Conservation (phyloP, 1,284 basidiomycete species). For the Omphalotus olearius region DNA sequence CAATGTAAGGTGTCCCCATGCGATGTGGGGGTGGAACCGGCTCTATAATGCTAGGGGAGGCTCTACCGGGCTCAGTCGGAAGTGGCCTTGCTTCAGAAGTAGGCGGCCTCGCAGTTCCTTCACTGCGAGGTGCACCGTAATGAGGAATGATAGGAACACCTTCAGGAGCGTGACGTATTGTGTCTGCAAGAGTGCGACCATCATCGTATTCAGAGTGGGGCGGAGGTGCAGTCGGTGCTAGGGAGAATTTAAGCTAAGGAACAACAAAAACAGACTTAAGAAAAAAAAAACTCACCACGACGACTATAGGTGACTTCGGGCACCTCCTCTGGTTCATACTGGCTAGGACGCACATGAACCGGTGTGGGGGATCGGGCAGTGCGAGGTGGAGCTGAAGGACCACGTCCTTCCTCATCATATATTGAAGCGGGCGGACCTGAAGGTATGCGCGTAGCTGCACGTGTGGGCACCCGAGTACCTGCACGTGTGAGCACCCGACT, state of each 20-base stretch:
- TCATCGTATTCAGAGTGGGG: conserved; percentile 5
- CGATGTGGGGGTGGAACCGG: conserved; percentile 1
- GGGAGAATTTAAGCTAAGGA: background rate
- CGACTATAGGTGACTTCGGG: background rate
- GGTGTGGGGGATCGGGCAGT: background rate
- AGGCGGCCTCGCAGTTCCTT: background rate
- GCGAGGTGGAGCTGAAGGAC: background rate
- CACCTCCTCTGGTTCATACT: background rate
- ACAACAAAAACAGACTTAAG: background rate
- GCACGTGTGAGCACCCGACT: background rate
- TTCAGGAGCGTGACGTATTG: background rate
- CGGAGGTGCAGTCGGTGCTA: background rate
- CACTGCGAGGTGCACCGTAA: background rate
- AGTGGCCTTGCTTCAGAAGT: conserved; percentile 3
- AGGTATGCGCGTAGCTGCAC: background rate
- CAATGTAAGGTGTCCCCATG: conserved; percentile 18
- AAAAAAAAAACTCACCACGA: background rate
- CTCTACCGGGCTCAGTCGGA: conserved; percentile 6
- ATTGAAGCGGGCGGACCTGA: conserved; percentile 2
- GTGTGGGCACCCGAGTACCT: background rate
- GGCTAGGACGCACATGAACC: conserved; percentile 1
- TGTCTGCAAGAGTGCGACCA: background rate
- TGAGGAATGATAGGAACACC: background rate
- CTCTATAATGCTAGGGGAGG: conserved; percentile 3
- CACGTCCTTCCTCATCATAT: background rate